Evolutionary conservation across 495 filamentous ascomycete genomes (phyloP).

Genomic region (Tuber calosporum): DNA sequence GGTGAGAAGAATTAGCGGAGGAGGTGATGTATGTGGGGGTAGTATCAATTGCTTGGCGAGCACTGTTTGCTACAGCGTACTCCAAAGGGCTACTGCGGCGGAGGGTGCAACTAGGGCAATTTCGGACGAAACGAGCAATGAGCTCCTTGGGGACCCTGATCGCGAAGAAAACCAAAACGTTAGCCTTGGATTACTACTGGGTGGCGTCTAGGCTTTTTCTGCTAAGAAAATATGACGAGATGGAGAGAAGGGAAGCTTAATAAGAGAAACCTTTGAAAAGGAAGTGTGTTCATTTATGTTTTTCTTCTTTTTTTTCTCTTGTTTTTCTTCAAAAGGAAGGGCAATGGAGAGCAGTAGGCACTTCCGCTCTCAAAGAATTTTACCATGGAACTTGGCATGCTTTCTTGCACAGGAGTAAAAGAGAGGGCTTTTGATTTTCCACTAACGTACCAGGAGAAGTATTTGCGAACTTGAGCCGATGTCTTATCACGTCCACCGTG

Average conservation of each 20-base stretch:
- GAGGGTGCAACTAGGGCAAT: conserved; percentile 47
- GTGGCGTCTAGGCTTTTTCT: neutral
- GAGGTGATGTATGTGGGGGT: conserved; percentile 26
- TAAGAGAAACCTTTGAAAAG: neutral
- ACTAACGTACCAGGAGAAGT: conserved; percentile 52
- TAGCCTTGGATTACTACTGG: conserved; percentile 11
- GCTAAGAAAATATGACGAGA: neutral
- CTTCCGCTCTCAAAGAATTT: neutral
- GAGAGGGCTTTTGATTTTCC: conserved; percentile 1
- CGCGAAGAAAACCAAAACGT: conserved; percentile 1
- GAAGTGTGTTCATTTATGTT: neutral
- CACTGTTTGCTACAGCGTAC: conserved; percentile 31
- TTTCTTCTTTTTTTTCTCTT: neutral
- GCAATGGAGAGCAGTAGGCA: neutral
- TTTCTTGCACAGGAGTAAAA: neutral
- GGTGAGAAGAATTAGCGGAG: conserved; percentile 25
- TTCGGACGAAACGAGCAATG: conserved; percentile 54
- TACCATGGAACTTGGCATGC: neutral
- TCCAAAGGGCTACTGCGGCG: conserved; percentile 38
- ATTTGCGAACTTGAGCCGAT: conserved; percentile 52
- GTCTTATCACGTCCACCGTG: conserved; percentile 58
- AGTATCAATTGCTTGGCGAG: conserved; percentile 26
- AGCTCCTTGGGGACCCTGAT: conserved; percentile 54
- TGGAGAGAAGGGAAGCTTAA: conserved; percentile 5
- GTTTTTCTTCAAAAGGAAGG: neutral